Conservation (phyloP, 352 stramenopile genomes). For the Globisporangium rhizosaccharum region DNA sequence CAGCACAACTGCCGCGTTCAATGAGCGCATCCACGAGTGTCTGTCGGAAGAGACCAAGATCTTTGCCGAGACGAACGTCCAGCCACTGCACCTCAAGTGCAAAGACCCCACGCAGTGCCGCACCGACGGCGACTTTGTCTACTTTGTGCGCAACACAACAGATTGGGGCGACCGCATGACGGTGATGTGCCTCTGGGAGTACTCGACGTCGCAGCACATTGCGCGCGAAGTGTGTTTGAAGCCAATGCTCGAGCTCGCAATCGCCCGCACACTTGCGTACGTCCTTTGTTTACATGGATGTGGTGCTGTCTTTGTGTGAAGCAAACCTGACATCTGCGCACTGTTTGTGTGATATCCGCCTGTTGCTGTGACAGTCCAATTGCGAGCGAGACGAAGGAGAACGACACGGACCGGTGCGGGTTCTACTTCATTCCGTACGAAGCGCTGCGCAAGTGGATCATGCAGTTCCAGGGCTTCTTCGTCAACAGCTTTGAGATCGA, state of each 20-base stretch:
- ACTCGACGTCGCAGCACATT: constrained; percentile 39
- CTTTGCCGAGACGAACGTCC: constrained; percentile 68
- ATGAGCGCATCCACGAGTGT: constrained; percentile 49
- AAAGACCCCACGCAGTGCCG: constrained; percentile 46
- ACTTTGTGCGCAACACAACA: constrained; percentile 78
- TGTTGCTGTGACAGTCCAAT: constrained; percentile 22
- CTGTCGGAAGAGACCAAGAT: constrained; percentile 58
- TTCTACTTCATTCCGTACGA: constrained; percentile 86
- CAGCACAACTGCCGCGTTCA: constrained; percentile 21
- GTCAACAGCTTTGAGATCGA: constrained; percentile 78
- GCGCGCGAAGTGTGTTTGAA: constrained; percentile 59
- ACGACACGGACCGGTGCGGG: constrained; percentile 69
- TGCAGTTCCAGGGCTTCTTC: constrained; percentile 78
- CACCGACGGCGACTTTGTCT: constrained; percentile 51
- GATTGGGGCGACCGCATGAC: constrained; percentile 82
- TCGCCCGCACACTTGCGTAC: constrained; percentile 47
- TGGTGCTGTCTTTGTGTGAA: background rate
- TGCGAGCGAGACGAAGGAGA: constrained; percentile 54
- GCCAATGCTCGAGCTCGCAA: constrained; percentile 69
- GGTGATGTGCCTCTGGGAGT: constrained; percentile 81
- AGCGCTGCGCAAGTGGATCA: constrained; percentile 64
- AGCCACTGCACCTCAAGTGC: constrained; percentile 65
- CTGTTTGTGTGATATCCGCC: no score
- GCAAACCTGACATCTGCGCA: no score
- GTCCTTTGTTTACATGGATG: constrained; percentile 2